Evolutionary conservation across 2,329 filamentous ascomycete genomes (phyloP), one percentile per base, ranked within the genome.

Genomic region (Hypoxylon sp.): DNA sequence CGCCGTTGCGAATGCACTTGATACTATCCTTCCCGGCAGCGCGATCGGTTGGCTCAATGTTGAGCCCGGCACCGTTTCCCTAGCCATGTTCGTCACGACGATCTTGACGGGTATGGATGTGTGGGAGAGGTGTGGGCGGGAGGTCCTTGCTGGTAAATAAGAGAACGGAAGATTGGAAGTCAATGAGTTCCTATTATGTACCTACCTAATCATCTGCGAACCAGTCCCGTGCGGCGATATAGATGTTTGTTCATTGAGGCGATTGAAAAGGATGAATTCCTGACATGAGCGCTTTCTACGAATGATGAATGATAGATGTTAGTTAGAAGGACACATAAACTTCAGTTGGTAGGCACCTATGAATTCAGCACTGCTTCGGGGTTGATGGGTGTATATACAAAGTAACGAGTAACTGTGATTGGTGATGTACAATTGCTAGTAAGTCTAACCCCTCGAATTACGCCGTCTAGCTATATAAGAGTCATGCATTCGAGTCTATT

Each of bases 31-130:
- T 30, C 90, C 91, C 0, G 85, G 85, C 0, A 78, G 79, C 5
- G 78, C 84, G 0, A 76, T 91, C 13, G 87, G 87, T 0, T 91
- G 89, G 89, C 76, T 89, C 24, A 74, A 80, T 0, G 78, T 83
- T 1, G 78, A 82, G 8, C 76, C 81, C 0, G 80, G 85, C 2
- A 77, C 81, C 1, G 83, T 91, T 1, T 88, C 86, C 1, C 57
- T 83, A 11, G 82, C 83, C 7, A 89, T 89, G 83, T 76, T 89
- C 19, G 70, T 85, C 20, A 89, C 88, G 52, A 90, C 89, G 0
- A 47, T 89, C 3, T 72, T 92, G 47, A 87, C 88, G 8, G 83
- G 84, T 1, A 73, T 78, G 66, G 85, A 87, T 67, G 84, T 89
- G 2, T 92, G 90, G 90, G 81, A 84, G 60, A 79, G 79, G 56